Evolutionary conservation across 1,284 basidiomycete species (phyloP).

Genomic region (Vanrija sp.): DNA sequence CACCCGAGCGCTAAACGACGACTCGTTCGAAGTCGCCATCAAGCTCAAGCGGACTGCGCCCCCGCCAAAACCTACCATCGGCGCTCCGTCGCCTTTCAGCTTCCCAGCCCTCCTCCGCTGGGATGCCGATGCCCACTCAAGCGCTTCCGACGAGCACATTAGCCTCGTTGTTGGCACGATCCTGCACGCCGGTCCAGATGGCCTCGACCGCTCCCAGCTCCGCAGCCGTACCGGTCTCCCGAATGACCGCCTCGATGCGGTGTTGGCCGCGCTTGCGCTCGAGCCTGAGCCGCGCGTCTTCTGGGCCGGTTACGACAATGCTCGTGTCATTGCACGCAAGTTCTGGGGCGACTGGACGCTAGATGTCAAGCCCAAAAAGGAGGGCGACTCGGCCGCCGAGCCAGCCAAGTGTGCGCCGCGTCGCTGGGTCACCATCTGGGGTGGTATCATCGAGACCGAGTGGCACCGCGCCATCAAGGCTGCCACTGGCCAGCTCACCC

Average conservation of each 20-base stretch:
- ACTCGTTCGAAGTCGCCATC: conserved; percentile 27
- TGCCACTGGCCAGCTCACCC: conserved; percentile 62
- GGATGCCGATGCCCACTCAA: no score
- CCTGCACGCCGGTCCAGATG: conserved; percentile 15
- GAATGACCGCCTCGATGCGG: conserved; percentile 7
- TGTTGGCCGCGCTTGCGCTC: conserved; percentile 16
- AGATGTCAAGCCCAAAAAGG: not conserved
- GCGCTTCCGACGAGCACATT: not conserved
- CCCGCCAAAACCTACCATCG: not conserved
- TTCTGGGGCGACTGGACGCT: conserved; percentile 61
- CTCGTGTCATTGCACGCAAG: conserved; percentile 54
- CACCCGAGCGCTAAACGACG: conserved; percentile 41
- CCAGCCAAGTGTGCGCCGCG: conserved; percentile 2
- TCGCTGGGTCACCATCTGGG: conserved; percentile 67
- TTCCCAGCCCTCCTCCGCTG: no score
- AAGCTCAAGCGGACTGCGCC: not conserved
- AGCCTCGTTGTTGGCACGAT: conserved; percentile 15
- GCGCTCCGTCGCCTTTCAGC: not conserved
- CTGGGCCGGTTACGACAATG: conserved; percentile 62
- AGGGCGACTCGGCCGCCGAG: not conserved
- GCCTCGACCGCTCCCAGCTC: conserved; percentile 18
- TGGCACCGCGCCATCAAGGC: conserved; percentile 67
- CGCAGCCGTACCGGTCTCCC: conserved; percentile 6
- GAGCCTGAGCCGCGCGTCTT: conserved; percentile 55
- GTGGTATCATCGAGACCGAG: conserved; percentile 57